Conservation (phyloP, 352 stramenopile species). For the Pelagophyceae sp. region DNA sequence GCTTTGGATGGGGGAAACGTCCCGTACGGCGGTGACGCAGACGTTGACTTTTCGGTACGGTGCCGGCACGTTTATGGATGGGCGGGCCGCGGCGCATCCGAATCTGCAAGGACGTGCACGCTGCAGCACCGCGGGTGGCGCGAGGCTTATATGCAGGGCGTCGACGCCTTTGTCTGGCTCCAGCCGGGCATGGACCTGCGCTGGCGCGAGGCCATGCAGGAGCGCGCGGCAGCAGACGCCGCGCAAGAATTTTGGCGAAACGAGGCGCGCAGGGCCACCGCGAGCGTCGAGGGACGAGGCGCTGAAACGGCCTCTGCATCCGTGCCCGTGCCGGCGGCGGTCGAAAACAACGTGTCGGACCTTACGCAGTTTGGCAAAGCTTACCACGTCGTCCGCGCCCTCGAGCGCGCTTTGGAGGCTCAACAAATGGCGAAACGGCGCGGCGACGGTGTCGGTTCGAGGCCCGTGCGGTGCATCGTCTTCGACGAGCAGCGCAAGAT, state of each 20-base stretch:
- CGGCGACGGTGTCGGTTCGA: background rate
- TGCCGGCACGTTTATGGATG: constrained; percentile 44
- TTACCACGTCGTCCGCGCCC: constrained; percentile 19
- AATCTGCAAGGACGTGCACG: background rate
- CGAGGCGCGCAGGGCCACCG: background rate
- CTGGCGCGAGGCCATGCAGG: constrained; percentile 27
- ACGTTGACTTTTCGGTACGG: background rate
- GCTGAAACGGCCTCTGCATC: constrained; percentile 34
- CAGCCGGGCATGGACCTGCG: constrained; percentile 69
- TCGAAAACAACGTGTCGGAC: background rate
- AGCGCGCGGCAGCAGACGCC: background rate
- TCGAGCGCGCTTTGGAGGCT: background rate
- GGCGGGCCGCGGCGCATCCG: background rate
- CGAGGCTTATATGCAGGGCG: background rate
- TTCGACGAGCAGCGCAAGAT: constrained; percentile 56
- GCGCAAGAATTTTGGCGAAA: background rate
- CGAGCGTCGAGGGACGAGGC: no score
- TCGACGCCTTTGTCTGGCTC: constrained; percentile 35
- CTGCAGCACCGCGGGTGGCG: background rate
- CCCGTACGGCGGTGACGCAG: background rate
- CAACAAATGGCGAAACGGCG: constrained; percentile 20
- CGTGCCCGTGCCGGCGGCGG: constrained; percentile 37
- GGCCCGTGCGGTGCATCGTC: constrained; percentile 53
- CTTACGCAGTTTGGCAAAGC: constrained; percentile 23
- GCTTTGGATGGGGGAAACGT: background rate